Percentiles rank a stretch among this genome's conserved stretches.
Conservation (phyloP, 768 basidiomycete species). For the Mycena venus region DNA sequence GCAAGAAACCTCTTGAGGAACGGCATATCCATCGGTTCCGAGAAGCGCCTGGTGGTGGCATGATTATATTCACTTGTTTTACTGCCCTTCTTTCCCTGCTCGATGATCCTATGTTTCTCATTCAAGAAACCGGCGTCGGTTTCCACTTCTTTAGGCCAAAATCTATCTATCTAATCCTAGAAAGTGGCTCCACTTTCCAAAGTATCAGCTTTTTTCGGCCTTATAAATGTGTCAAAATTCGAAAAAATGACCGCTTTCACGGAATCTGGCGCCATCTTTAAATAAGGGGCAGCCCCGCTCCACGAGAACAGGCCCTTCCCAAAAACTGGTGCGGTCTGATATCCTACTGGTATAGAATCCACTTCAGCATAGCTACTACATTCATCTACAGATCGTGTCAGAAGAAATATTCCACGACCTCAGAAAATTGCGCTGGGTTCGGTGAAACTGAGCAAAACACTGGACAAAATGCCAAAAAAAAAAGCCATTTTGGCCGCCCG, state of each 20-base stretch:
- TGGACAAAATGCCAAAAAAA: not conserved
- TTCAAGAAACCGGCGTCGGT: too few relatives aligned
- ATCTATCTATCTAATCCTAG: too few relatives aligned
- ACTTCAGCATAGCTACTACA: too few relatives aligned
- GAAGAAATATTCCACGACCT: not conserved
- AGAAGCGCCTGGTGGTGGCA: not conserved
- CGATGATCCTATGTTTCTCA: too few relatives aligned
- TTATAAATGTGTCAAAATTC: not conserved
- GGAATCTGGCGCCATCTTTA: too few relatives aligned
- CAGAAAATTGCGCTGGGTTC: not conserved
- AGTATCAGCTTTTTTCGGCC: not conserved
- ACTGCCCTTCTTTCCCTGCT: not conserved
- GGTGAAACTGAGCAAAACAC: not conserved
- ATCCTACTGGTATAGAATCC: not conserved
- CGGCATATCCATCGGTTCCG: not conserved
- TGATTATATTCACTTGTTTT: not conserved
- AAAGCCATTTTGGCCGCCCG: not conserved
- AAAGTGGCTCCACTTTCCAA: not conserved
- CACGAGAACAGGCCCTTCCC: too few relatives aligned
- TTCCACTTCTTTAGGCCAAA: too few relatives aligned
- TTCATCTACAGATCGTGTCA: not conserved
- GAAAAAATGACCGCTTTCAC: not conserved
- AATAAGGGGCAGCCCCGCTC: too few relatives aligned
- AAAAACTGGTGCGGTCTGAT: not conserved
- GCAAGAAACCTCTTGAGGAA: constrained; percentile 39